Conservation (phyloP, 75 land plant species). For the Sequoiadendron giganteum region DNA sequence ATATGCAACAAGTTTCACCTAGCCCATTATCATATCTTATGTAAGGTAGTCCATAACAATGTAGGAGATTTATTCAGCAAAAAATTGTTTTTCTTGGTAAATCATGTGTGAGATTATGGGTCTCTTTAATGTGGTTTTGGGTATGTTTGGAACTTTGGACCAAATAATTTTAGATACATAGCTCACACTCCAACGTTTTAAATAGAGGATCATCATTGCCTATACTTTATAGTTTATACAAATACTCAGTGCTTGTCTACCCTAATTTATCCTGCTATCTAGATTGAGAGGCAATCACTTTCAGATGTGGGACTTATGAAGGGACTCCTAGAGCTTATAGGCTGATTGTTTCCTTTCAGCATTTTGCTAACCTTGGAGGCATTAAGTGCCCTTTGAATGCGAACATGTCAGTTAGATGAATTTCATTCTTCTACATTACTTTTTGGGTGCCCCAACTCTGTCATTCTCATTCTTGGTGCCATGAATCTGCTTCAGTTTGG, state of each 20-base stretch:
- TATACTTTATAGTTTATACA: no score
- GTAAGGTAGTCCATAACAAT: neutral
- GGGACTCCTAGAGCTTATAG: neutral
- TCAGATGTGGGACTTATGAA: neutral
- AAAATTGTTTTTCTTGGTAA: neutral
- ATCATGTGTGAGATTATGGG: neutral
- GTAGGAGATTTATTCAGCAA: neutral
- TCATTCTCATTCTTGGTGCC: neutral
- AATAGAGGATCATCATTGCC: neutral
- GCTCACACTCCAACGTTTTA: neutral
- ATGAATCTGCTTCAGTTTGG: neutral
- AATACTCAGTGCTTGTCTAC: neutral
- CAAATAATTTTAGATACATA: neutral
- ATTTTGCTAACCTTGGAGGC: neutral
- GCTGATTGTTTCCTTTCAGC: neutral
- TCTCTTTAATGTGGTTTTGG: neutral
- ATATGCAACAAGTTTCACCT: neutral
- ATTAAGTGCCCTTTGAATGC: neutral
- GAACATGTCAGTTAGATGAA: neutral
- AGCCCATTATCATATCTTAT: neutral
- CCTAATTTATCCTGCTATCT: neutral
- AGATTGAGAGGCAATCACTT: neutral
- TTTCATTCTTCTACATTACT: neutral
- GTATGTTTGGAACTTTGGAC: neutral
- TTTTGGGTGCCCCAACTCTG: neutral